Evolutionary conservation across 2,329 filamentous ascomycete species (phyloP).

Genomic region (Rutstroemia sydowiana): DNA sequence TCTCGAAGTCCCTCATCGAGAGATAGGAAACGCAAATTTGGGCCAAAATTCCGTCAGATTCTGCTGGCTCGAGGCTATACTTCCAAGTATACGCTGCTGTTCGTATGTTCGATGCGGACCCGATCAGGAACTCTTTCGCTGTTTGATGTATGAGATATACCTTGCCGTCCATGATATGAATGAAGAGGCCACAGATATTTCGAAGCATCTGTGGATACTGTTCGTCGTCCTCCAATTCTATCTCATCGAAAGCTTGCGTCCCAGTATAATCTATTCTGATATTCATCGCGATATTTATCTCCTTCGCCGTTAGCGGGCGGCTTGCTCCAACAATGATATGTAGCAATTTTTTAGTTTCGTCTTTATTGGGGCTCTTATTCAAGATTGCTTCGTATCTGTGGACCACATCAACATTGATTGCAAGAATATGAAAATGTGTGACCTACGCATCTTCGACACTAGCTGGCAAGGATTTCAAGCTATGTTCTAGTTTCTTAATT

Average conservation of each 20-base stretch:
- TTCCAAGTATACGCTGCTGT: too few species aligned
- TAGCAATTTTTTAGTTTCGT: background rate
- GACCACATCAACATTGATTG: too few species aligned
- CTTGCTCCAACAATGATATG: background rate
- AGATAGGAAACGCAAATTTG: too few species aligned
- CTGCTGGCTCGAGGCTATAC: too few species aligned
- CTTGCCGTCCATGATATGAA: slow-evolving; percentile 2
- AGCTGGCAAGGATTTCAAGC: background rate
- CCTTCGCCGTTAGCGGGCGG: background rate
- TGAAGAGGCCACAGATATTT: slow-evolving; percentile 3
- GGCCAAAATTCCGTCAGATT: too few species aligned
- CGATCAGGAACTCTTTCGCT: slow-evolving; percentile 9
- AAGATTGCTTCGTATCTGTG: slow-evolving; percentile 1
- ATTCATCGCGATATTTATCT: slow-evolving; percentile 4
- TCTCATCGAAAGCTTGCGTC: background rate
- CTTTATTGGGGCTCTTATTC: background rate
- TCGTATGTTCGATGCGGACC: too few species aligned
- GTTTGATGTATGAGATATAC: slow-evolving; percentile 13
- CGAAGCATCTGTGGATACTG: background rate
- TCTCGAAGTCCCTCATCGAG: too few species aligned
- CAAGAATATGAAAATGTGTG: too few species aligned
- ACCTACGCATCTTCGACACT: background rate
- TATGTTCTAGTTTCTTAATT: background rate
- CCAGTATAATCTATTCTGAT: background rate
- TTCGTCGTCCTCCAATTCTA: background rate